A percentile compares a stretch with the other conserved stretches of the same genome.
Conservation (phyloP, 129 eudicot genomes). For the Flaveria sonorensis region DNA sequence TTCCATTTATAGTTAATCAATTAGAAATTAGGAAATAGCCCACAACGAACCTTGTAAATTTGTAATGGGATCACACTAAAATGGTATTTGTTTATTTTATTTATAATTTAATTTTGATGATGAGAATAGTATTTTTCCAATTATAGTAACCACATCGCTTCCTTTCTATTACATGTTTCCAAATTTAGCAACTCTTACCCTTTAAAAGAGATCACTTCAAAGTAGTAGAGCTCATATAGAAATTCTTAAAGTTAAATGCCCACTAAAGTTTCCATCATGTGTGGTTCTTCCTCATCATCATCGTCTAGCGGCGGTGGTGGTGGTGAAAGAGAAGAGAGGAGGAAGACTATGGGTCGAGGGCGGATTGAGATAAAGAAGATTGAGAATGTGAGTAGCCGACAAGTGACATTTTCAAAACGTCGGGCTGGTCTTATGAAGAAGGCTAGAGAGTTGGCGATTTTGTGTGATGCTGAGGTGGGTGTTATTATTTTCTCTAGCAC, state of each 20-base stretch:
- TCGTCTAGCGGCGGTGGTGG: constrained; percentile 11
- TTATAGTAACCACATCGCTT: constrained; percentile 38
- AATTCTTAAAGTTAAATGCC: constrained; percentile 29
- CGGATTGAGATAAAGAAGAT: constrained; percentile 80
- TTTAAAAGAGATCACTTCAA: constrained; percentile 33
- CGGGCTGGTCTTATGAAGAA: constrained; percentile 71
- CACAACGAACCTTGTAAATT: constrained; percentile 27
- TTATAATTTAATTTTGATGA: constrained; percentile 4
- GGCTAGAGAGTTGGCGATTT: constrained; percentile 68
- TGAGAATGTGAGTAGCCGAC: constrained; percentile 73
- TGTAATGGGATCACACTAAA: constrained; percentile 28
- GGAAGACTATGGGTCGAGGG: constrained; percentile 69
- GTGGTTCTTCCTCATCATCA: constrained; percentile 25
- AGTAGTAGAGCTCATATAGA: constrained; percentile 29
- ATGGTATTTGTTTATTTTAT: constrained; percentile 20
- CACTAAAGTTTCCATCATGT: constrained; percentile 31
- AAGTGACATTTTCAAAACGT: constrained; percentile 75
- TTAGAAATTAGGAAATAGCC: constrained; percentile 29
- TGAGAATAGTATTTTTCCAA: constrained; percentile 27
- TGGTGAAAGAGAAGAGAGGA: constrained; percentile 17
- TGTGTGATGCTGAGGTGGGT: constrained; percentile 77
- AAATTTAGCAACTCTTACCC: constrained; percentile 46
- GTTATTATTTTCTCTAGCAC: constrained; percentile 80
- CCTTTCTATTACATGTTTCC: constrained; percentile 43
- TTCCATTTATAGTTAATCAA: constrained; percentile 24